Conservation (phyloP, 225 moss, liverwort and hornwort species). For the Thuidium tamariscinum region DNA sequence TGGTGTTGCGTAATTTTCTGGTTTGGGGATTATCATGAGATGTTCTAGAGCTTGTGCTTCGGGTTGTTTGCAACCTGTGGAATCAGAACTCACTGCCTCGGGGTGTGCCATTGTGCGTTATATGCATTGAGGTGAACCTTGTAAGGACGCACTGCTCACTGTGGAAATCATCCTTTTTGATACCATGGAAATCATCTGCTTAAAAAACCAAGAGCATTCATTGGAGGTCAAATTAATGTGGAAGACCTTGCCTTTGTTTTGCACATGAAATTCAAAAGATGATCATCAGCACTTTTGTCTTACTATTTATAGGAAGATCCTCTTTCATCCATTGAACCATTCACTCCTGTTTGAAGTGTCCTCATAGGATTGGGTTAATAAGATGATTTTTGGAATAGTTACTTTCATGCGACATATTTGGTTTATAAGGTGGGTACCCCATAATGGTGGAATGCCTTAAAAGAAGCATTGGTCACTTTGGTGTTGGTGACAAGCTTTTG, state of each 20-base stretch:
- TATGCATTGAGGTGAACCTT: background rate
- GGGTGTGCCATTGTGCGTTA: background rate
- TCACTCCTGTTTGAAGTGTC: no score
- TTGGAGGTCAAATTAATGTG: background rate
- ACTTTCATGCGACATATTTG: fast-evolving
- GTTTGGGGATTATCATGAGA: background rate
- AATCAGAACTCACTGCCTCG: background rate
- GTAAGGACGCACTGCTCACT: background rate
- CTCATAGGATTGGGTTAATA: background rate
- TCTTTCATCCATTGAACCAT: fast-evolving
- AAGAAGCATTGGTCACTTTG: no score
- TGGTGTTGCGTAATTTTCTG: background rate
- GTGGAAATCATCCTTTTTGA: background rate
- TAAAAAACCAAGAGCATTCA: background rate
- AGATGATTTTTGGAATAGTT: background rate
- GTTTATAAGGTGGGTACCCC: no score
- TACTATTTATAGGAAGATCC: background rate
- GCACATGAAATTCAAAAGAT: background rate
- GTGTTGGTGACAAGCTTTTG: no score
- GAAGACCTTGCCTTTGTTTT: background rate
- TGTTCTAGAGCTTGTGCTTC: background rate
- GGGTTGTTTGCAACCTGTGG: background rate
- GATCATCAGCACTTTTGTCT: background rate
- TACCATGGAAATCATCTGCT: background rate
- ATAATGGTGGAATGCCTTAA: no score